Base-by-base conservation (phyloP, 176 grass and related monocot species). In the Juncus effusus region DNA sequence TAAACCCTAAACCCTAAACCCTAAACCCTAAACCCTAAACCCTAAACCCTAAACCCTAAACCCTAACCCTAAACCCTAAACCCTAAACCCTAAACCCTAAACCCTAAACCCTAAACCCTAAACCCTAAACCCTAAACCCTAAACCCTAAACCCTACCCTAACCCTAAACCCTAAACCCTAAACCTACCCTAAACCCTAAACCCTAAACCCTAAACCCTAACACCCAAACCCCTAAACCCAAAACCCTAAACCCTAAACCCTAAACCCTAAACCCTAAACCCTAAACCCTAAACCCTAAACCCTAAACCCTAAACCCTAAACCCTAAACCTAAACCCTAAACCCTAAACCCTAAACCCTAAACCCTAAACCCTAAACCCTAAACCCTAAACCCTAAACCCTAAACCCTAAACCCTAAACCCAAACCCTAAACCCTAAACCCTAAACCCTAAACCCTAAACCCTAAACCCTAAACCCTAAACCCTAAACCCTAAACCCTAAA, bases 401-500 rank as follows among this genome's bases (percentile, higher is more conserved):
- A 62, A 74, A 62, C 71, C 71, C 58, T 74, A 37, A 62, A 62
- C 59, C 59, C 11, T 63, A 63, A 63, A 14, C 40, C n/a, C n/a
- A n/a, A 57, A 60, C 57, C 57, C 57, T 35, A 60, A 60, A 60
- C 57, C 57, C 57, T 60, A 60, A 60, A 60, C 57, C 57, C 57
- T 60, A 60, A 60, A 57, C 57, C 57, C 57, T 60, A 60, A 60
- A 60, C 57, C 57, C 59, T 36, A 45, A 75, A 74, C 55, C 70
- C 70, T 60, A 38, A 62, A 38, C 56, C 56, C 54, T 10, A 52
- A 62, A 63, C 71, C 56, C 56, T 63, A 75, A 54, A 64, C 59
- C 59, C 59, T 55, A 64, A 75, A 75, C 72, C 72, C 59, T 56
- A 75, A 75, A 61, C 59, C 59, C 13, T 51, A 68, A 75, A 75